Conservation (phyloP, 2,329 filamentous ascomycete genomes). For the Periglandula ipomoeae region DNA sequence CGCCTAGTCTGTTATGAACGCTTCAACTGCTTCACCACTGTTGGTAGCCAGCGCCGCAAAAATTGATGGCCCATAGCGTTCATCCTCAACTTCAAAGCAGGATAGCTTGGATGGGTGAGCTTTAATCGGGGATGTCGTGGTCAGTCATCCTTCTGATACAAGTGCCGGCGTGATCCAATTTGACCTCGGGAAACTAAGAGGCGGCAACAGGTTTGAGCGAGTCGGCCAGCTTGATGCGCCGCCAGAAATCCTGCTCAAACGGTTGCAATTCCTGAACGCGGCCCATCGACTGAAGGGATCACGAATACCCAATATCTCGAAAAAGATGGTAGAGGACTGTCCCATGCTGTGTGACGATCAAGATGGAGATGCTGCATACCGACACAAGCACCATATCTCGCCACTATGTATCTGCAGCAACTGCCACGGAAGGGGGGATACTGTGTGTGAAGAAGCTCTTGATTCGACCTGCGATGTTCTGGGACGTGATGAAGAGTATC, state of each 20-base stretch:
- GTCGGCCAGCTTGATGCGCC: not conserved
- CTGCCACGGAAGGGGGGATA: not conserved
- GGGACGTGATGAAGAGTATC: constrained; percentile 8
- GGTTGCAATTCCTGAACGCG: not conserved
- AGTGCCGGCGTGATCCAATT: constrained; percentile 6
- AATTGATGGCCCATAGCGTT: constrained; percentile 7
- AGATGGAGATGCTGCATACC: constrained; percentile 12
- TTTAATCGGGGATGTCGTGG: constrained; percentile 7
- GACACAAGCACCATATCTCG: constrained; percentile 20
- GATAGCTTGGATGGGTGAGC: not conserved
- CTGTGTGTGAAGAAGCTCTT: constrained; percentile 9
- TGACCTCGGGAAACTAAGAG: constrained; percentile 4
- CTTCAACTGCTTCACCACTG: not conserved
- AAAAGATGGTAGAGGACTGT: constrained; percentile 1
- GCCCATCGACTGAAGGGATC: not conserved
- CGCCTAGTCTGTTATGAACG: not conserved
- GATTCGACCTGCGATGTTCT: constrained; percentile 8
- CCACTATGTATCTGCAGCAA: not conserved
- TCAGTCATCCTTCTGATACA: constrained; percentile 4
- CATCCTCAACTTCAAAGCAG: not conserved
- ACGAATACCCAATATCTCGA: not conserved
- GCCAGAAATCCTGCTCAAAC: not conserved
- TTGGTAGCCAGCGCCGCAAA: constrained; percentile 11
- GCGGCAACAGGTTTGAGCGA: too few species aligned
- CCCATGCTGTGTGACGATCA: not conserved